Conservation (phyloP, 345 rosid genomes). For the Hibiscus tridactylites region DNA sequence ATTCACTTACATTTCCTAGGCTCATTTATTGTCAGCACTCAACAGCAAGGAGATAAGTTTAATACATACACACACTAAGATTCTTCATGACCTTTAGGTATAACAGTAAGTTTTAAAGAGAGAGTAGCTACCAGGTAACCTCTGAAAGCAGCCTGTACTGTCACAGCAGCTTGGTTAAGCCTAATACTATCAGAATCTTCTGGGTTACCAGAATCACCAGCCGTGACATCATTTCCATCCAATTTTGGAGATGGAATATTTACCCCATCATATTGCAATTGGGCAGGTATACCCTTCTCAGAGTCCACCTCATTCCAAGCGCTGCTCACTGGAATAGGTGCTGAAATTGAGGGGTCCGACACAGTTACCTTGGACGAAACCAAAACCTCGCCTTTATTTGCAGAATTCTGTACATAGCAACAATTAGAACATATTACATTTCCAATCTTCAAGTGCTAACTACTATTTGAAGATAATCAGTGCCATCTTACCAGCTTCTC, state of each 20-base stretch:
- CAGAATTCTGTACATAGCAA: neutral
- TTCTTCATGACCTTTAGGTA: neutral
- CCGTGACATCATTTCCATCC: slow-evolving; percentile 1
- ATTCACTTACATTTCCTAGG: neutral
- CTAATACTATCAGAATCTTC: slow-evolving; percentile 35
- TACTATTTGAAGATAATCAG: neutral
- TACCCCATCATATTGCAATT: slow-evolving; percentile 23
- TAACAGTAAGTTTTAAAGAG: neutral
- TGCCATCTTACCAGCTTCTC: slow-evolving; percentile 37
- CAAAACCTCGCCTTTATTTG: slow-evolving; percentile 8
- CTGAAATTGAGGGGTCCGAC: slow-evolving; percentile 26
- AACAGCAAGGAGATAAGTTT: neutral
- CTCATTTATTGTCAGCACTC: no score
- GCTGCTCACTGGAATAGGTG: slow-evolving; percentile 23
- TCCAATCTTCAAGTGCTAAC: neutral
- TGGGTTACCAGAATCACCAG: slow-evolving; percentile 17
- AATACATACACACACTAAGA: neutral
- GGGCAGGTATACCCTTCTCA: slow-evolving; percentile 18
- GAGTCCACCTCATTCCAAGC: slow-evolving; percentile 21
- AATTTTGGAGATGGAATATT: slow-evolving; percentile 14
- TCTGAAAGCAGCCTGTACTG: slow-evolving; percentile 63
- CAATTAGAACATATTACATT: neutral
- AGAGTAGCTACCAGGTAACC: slow-evolving; percentile 52
- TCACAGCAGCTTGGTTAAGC: slow-evolving; percentile 55
- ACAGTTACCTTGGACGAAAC: slow-evolving; percentile 35